These are phyloP conservation scores for Eimeria sp. DNA, from an alignment of 169 alveolate genomes.

Conservation along the genomic window DNA sequence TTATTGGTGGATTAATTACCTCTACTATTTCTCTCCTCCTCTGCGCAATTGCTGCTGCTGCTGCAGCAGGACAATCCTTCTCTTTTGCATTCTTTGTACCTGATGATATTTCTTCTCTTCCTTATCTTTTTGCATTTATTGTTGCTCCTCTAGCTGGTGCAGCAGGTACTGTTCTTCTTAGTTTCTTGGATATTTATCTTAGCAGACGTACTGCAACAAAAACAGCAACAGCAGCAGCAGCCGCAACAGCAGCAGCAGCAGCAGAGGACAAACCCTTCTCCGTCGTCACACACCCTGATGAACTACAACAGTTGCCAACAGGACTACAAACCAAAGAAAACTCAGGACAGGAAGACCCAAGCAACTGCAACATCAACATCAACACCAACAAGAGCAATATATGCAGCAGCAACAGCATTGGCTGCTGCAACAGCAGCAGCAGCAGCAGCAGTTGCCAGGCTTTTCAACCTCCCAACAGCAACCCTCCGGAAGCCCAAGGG, in stretches of 20 bases:
- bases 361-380: too few species aligned
- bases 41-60: background rate
- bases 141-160: slow-evolving; percentile 61
- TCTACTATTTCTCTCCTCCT: background rate
- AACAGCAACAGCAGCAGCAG: slow-evolving; percentile 16
- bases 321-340: too few species aligned
- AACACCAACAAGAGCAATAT: slow-evolving; percentile 2
- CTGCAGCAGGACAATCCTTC: background rate
- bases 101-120: slow-evolving; percentile 45
- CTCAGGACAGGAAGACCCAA: too few species aligned
- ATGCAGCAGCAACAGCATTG: background rate
- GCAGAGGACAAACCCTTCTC: background rate
- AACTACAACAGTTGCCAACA: too few species aligned
- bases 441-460: background rate
- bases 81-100: slow-evolving; percentile 69
- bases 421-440: background rate
- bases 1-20: slow-evolving; percentile 30
- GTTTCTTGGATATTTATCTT: background rate
- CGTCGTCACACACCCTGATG: too few species aligned
- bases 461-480: background rate
- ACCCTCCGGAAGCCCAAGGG: background rate
- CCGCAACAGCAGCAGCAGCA: background rate
- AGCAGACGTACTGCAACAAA: background rate
- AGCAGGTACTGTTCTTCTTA: slow-evolving; percentile 18
- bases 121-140: slow-evolving; percentile 55